Base-by-base conservation (phyloP, 73 alveolate species). In the Urostyla sp. region DNA sequence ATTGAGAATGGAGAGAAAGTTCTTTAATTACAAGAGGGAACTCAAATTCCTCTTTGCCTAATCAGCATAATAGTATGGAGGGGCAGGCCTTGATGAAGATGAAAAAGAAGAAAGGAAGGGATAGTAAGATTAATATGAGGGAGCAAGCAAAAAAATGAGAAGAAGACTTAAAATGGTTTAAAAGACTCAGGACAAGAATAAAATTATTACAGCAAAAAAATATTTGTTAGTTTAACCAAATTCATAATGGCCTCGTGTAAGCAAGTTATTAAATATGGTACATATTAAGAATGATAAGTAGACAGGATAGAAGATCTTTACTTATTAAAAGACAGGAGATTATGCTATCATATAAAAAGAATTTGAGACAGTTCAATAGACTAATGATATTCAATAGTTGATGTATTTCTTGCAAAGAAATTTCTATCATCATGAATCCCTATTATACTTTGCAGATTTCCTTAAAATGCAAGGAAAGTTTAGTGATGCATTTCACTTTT, bases 371-470 rank as follows among this genome's bases (percentile, higher is more conserved):
- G 80, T 78, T 0, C 85, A 86, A 54, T 75, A 55, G 20, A 76
- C 90, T 16, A 48, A 30, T 35, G 88, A 86, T 53, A 86, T 86
- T n/a, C 24, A 13, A 1, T 23, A 49, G 54, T 45, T 86, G 72
- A 40, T 77, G 57, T 57, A 66, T n/a, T 86, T 86, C 87, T 36
- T 86, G 56, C 78, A 58, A 50, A 76, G 53, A 31, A 86, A 86
- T 37, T 76, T 86, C 78, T 86, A 76, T 51, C 94, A 86, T 77
- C 94, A 86, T 67, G 87, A 86, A 46, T 67, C 84, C 27, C 61
- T 86, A 32, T 61, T 86, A 6, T 49, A 78, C 67, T 69, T 86
- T 35, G 87, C 94, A 13, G 94, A 86, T 43, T 86, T 86, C 63
- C 53, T 86, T 23, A 60, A 90, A 50, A 76, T 86, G 35, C 76